Evolutionary conservation across 768 basidiomycete genomes (phyloP).

Genomic region (Kwoniella sp.): DNA sequence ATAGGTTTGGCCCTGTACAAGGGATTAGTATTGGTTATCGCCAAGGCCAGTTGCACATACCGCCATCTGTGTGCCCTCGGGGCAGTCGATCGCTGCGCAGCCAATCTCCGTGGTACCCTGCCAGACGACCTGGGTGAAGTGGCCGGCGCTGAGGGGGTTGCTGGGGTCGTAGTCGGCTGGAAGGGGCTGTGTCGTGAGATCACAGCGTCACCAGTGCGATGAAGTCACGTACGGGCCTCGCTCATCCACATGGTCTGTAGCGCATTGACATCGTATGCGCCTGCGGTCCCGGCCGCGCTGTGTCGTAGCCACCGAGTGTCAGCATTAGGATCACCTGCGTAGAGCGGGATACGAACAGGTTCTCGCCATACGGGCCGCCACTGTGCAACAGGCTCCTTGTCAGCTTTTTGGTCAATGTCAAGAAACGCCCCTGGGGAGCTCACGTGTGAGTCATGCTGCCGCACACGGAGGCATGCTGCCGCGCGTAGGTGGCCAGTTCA

Average conservation of each 20-base stretch:
- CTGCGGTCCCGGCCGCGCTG: constrained; percentile 21
- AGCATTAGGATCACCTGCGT: no score
- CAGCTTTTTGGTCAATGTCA: not conserved
- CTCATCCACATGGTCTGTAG: constrained; percentile 30
- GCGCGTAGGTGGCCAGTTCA: constrained; percentile 60
- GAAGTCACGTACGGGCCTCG: constrained; percentile 26
- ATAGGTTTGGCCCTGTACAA: constrained; percentile 5
- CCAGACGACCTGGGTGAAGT: constrained; percentile 33
- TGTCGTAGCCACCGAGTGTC: not conserved
- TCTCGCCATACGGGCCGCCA: constrained; percentile 42
- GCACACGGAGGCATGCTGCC: constrained; percentile 66
- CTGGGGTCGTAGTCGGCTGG: constrained; percentile 9
- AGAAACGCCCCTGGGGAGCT: not conserved
- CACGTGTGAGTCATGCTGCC: constrained; percentile 58
- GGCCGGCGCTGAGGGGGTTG: constrained; percentile 3
- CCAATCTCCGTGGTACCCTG: constrained; percentile 31
- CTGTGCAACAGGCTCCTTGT: not conserved
- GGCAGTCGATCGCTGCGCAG: constrained; percentile 23
- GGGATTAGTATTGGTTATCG: not conserved
- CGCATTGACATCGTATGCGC: constrained; percentile 12
- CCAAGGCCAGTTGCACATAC: not conserved
- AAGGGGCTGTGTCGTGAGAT: not conserved
- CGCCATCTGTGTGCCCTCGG: constrained; percentile 15
- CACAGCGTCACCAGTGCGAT: no score
- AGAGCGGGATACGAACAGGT: constrained; percentile 35